phyloP scores from a whole-genome alignment of 2,329 filamentous ascomycete genomes.

The Diaporthe eres region DNA sequence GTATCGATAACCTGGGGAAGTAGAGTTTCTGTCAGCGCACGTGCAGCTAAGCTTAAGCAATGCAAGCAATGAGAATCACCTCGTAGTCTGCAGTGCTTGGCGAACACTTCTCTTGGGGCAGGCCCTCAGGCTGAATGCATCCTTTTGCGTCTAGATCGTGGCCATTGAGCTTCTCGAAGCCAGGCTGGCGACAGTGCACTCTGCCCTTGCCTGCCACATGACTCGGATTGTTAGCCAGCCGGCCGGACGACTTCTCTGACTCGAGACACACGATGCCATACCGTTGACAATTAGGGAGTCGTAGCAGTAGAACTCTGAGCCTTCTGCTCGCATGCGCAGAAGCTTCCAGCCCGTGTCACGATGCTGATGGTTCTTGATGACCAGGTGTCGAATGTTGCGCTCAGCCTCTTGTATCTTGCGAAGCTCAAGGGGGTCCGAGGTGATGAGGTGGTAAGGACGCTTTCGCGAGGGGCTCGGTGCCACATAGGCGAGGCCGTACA shows the following conservation, averaged over 20 bases:
- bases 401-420: constrained; percentile 42
- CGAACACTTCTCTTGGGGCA: constrained; percentile 26
- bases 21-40: not conserved
- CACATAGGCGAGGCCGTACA: constrained; percentile 42
- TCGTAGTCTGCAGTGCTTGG: constrained; percentile 34
- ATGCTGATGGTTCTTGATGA: constrained; percentile 42
- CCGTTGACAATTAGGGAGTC: constrained; percentile 47
- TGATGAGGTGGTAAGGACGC: constrained; percentile 41
- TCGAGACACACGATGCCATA: constrained; percentile 4
- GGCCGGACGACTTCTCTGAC: not conserved
- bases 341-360: constrained; percentile 43
- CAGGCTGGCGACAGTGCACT: constrained; percentile 43
- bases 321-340: constrained; percentile 42
- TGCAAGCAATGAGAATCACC: not conserved
- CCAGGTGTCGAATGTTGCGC: constrained; percentile 39
- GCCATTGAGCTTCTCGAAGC: constrained; percentile 39
- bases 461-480: constrained; percentile 41
- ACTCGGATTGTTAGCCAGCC: constrained; percentile 3
- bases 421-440: constrained; percentile 36
- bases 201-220: constrained; percentile 44
- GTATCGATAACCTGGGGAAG: constrained; percentile 41
- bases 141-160: constrained; percentile 39
- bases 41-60: not conserved
- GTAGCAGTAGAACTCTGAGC: constrained; percentile 44
- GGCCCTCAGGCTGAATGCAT: constrained; percentile 37